Base-by-base conservation (phyloP, 768 basidiomycete species). In the Kwoniella botswanensis region DNA sequence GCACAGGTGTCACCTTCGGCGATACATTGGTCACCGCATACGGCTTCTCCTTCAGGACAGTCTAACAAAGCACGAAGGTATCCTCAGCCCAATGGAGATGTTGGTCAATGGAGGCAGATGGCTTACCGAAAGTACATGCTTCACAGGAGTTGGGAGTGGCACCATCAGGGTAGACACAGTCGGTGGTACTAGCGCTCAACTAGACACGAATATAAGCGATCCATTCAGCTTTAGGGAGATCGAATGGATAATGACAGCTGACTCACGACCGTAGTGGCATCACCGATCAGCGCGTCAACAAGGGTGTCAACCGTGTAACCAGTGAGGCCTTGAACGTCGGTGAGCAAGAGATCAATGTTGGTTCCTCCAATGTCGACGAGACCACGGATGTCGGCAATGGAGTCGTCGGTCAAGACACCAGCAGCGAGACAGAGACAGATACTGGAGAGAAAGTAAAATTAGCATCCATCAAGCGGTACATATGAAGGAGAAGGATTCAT, bases 1-100 rank as follows among this genome's bases (percentile, higher is more conserved):
- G 54, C 54, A 55, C 54, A 55, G 11, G 54, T 55, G 12, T 55
- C 54, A 55, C 24, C 54, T n/a, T n/a, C 54, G n/a, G 54, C 54
- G 24, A 55, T 55, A 55, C 54, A 55, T 55, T 55, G 54, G 24
- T 55, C 24, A 12, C 54, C 54, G 24, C 54, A 55, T 55, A 55
- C 54, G 3, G 3, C 17, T 55, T 55, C 17, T 11, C 54, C 54
- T 22, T 55, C 54, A 22, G 54, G 54, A 55, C 54, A 55, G 24
- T 55, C 54, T 55, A 22, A 21, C 11, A 21, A 18, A 55, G n/a
- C 12, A 24, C 11, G 54, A 6, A 55, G 18, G 21, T 11, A 22
- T 21, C 11, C 22, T 55, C n/a, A 55, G 24, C 24, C 35, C 35
- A 35, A 35, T 35, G 4, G 7, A 35, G 35, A 7, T 35, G 35